Evolutionary conservation across 345 rosid genomes (phyloP).

Genomic region (Brassica cretica): DNA sequence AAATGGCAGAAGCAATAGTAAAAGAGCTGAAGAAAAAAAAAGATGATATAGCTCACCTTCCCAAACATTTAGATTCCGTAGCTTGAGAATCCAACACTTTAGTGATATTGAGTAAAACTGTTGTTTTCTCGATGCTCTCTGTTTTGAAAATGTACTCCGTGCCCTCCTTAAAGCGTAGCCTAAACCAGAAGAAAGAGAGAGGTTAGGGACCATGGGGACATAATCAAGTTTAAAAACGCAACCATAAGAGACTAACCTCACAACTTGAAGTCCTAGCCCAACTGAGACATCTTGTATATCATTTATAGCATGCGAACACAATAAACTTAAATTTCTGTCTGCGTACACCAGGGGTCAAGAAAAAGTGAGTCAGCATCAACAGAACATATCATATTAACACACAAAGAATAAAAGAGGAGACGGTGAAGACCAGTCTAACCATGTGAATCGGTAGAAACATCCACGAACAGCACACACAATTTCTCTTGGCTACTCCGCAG

Average conservation of each 20-base stretch:
- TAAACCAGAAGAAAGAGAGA: slow-evolving; percentile 34
- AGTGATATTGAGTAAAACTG: slow-evolving; percentile 55
- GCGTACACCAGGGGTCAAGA: slow-evolving; percentile 44
- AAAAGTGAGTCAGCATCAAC: slow-evolving; percentile 27
- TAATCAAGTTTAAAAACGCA: slow-evolving; percentile 15
- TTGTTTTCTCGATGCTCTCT: slow-evolving; percentile 64
- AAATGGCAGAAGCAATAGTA: slow-evolving; percentile 7
- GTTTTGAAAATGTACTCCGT: slow-evolving; percentile 67
- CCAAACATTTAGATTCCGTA: slow-evolving; percentile 45
- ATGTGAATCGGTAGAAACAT: slow-evolving; percentile 58
- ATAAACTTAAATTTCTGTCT: slow-evolving; percentile 65
- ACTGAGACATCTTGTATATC: slow-evolving; percentile 70
- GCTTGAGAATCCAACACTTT: slow-evolving; percentile 49
- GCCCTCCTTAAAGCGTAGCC: slow-evolving; percentile 56
- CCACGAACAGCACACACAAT: slow-evolving; percentile 70
- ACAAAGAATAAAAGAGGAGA: slow-evolving; percentile 22
- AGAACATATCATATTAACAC: slow-evolving; percentile 4
- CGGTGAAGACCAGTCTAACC: slow-evolving; percentile 51
- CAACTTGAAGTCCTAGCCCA: slow-evolving; percentile 83
- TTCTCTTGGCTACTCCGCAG: slow-evolving; percentile 63
- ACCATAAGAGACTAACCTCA: slow-evolving; percentile 63
- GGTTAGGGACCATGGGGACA: slow-evolving; percentile 15
- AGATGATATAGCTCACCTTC: slow-evolving; percentile 57
- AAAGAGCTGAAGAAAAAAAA: slow-evolving; percentile 14
- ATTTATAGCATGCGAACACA: slow-evolving; percentile 61